phyloP scores from a whole-genome alignment of 169 alveolate genomes.

The Babesia caballi region DNA sequence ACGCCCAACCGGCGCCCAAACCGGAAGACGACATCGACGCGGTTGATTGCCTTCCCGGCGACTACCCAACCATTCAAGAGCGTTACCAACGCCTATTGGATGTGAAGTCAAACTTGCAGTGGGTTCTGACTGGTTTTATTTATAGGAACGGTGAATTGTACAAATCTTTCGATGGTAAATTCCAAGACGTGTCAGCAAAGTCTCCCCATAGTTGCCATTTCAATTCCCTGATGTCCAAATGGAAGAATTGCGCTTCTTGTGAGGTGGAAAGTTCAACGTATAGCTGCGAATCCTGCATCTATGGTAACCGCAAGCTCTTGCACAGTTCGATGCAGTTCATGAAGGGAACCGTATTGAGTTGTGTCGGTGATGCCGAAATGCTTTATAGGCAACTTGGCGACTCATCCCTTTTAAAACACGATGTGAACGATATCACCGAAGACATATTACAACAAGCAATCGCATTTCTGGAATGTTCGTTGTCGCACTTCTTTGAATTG shows the following conservation, averaged over 20 bases:
- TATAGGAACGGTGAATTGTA: neutral
- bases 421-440: neutral
- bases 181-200: neutral
- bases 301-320: neutral
- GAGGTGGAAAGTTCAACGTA: neutral
- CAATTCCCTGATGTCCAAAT: neutral
- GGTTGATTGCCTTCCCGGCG: neutral
- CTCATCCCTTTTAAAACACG: neutral
- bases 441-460: neutral
- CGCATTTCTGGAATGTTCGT: neutral
- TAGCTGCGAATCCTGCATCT: neutral
- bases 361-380: neutral
- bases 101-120: neutral
- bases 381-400: neutral
- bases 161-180: neutral
- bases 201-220: neutral
- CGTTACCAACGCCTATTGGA: neutral
- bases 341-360: neutral
- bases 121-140: neutral
- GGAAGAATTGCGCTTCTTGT: neutral
- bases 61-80: neutral
- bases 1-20: neutral
- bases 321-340: neutral
- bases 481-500: neutral
- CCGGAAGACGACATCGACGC: neutral